Conservation (phyloP, 169 alveolate species). For the Plasmodium relictum region DNA sequence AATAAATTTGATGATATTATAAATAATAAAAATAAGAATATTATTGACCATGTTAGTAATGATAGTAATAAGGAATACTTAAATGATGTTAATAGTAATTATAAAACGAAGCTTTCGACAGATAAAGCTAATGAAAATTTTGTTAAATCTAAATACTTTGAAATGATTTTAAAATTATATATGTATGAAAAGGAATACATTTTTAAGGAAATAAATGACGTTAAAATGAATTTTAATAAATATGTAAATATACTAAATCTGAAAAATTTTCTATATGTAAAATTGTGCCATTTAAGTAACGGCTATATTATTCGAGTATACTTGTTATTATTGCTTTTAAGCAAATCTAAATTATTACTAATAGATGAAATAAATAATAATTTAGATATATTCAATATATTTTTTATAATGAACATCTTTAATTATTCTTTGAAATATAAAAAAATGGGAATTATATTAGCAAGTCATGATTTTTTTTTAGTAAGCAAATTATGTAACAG, state of each 20-base stretch:
- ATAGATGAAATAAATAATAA: conserved; percentile 87
- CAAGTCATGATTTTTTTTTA: conserved; percentile 73
- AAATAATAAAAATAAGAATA: neutral
- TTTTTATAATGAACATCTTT: conserved; percentile 70
- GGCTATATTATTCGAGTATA: conserved; percentile 84
- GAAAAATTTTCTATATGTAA: conserved; percentile 68
- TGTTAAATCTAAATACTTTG: conserved; percentile 26
- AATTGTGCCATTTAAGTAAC: conserved; percentile 80
- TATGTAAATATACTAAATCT: conserved; percentile 80
- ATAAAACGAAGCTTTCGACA: neutral
- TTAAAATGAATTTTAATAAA: conserved; percentile 62
- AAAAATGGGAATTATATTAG: conserved; percentile 58
- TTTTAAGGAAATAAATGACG: conserved; percentile 59
- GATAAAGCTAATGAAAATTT: conserved; percentile 9
- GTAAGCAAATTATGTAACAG: conserved; percentile 67
- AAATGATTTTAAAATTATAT: conserved; percentile 33
- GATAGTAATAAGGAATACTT: neutral
- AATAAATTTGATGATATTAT: neutral
- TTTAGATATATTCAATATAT: conserved; percentile 79
- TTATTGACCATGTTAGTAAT: neutral
- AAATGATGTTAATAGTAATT: neutral
- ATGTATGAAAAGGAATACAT: conserved; percentile 55
- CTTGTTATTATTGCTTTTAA: conserved; percentile 78
- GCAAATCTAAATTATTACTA: conserved; percentile 78
- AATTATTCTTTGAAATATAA: conserved; percentile 54